Evolutionary conservation across 768 basidiomycete genomes (phyloP), one percentile per base, ranked within the genome.

Genomic region (Phylloporus sp.): DNA sequence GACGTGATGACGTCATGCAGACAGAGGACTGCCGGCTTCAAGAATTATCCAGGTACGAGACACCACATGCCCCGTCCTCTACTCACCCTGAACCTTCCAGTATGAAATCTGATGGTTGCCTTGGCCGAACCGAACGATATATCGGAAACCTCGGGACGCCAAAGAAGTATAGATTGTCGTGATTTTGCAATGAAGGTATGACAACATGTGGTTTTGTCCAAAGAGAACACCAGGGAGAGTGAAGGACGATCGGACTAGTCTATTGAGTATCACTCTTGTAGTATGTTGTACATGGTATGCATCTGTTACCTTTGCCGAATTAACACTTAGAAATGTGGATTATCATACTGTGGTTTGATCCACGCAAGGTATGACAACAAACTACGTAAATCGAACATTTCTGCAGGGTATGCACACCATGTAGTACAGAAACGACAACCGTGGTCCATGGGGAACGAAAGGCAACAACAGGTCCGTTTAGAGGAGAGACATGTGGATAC

Each of bases 61-160:
- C 6, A 18, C 15, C 23, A 9, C 23, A 22, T 20, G 34, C 6
- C 22, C 2, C 24, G 18, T 31, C 35, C 18, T 13, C 10, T 18
- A 26, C 47, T 53, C 9, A 52, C 27, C 13, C 20, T 36, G 44
- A n/a, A 42, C 32, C 22, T 47, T 26, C 5, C 32, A 59, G 52
- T 59, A 58, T 9, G 46, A 57, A n/a, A 18, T 46, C 22, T 69
- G 54, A 69, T 45, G 32, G 36, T 23, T 47, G 79, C 34, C 52
- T 3, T 26, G 34, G 29, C 28, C 32, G 43, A 27, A 9, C n/a
- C 15, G 12, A 22, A 6, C 5, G 24, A 27, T 2, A 27, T 20
- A 7, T 29, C 24, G 11, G 26, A 27, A 28, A 5, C 18, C 23
- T 11, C 12, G 12, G 27, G 4, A 34, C 29, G 23, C 8, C 27